These are phyloP conservation scores for Candida orba DNA, from an alignment of 805 yeast genomes.

Conservation along the genomic window DNA sequence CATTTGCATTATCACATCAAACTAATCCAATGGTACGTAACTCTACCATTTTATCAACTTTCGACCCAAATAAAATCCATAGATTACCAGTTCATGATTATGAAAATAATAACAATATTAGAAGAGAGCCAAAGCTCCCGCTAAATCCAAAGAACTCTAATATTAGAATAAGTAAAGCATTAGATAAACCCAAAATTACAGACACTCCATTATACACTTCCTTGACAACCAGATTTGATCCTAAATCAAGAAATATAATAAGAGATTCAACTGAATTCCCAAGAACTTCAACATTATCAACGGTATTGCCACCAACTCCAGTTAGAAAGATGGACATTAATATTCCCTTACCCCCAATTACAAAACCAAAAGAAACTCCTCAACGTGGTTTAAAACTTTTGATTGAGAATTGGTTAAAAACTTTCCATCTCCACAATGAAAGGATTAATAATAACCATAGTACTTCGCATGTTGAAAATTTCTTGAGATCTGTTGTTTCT, in stretches of 20 bases:
- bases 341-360: slow-evolving; percentile 24
- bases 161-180: slow-evolving; percentile 11
- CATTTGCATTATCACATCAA: slow-evolving; percentile 30
- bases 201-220: slow-evolving; percentile 16
- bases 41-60: slow-evolving; percentile 30
- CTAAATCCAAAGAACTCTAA: slow-evolving; percentile 22
- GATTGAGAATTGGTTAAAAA: slow-evolving; percentile 18
- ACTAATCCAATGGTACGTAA: slow-evolving; percentile 34
- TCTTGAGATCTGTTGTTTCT: slow-evolving; percentile 23
- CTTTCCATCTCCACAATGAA: slow-evolving; percentile 12
- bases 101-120: neutral
- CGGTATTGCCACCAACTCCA: slow-evolving; percentile 61
- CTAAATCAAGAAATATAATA: slow-evolving; percentile 14
- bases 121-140: slow-evolving; percentile 14
- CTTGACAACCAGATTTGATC: slow-evolving; percentile 12
- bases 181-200: neutral
- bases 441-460: slow-evolving; percentile 7
- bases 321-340: slow-evolving; percentile 50
- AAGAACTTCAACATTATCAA: slow-evolving; percentile 32
- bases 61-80: slow-evolving; percentile 16
- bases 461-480: slow-evolving; percentile 16
- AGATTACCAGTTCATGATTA: slow-evolving; percentile 14
- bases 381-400: slow-evolving; percentile 16
- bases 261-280: slow-evolving; percentile 35
- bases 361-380: slow-evolving; percentile 14